A percentile compares a stretch with the other conserved stretches of the same genome.
Conservation (phyloP, 2,329 filamentous ascomycete species). For the Cladobotryum mycophilum region DNA sequence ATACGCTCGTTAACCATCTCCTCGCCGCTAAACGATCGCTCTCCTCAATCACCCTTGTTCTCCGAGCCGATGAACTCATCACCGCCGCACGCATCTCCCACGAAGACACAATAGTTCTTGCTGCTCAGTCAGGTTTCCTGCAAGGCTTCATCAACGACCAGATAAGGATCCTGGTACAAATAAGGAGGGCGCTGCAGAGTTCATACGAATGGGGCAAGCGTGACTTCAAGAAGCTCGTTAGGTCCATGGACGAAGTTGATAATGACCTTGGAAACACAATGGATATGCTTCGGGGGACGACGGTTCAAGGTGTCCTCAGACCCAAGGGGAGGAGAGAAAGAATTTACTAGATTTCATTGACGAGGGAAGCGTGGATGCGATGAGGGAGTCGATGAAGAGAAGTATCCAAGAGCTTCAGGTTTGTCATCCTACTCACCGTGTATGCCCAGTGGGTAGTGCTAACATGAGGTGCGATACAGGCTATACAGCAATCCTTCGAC, state of each 20-base stretch:
- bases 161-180: constrained; percentile 42
- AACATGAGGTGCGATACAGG: constrained; percentile 28
- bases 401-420: constrained; percentile 68
- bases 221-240: constrained; percentile 57
- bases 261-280: constrained; percentile 60
- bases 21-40: constrained; percentile 83
- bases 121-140: constrained; percentile 63
- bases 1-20: constrained; percentile 76
- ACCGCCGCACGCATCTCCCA: constrained; percentile 67
- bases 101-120: constrained; percentile 70
- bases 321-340: constrained; percentile 53
- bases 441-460: neutral
- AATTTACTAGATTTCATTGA: constrained; percentile 72
- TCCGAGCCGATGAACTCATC: constrained; percentile 81
- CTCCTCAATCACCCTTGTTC: constrained; percentile 74
- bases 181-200: constrained; percentile 45
- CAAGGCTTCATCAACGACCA: constrained; percentile 55
- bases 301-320: constrained; percentile 58
- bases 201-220: constrained; percentile 53
- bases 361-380: constrained; percentile 58
- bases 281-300: constrained; percentile 54
- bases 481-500: constrained; percentile 66
- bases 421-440: constrained; percentile 15
- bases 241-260: constrained; percentile 61
- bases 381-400: constrained; percentile 60